Conservation (phyloP, 129 eudicot species). For the Flaveria sonorensis region DNA sequence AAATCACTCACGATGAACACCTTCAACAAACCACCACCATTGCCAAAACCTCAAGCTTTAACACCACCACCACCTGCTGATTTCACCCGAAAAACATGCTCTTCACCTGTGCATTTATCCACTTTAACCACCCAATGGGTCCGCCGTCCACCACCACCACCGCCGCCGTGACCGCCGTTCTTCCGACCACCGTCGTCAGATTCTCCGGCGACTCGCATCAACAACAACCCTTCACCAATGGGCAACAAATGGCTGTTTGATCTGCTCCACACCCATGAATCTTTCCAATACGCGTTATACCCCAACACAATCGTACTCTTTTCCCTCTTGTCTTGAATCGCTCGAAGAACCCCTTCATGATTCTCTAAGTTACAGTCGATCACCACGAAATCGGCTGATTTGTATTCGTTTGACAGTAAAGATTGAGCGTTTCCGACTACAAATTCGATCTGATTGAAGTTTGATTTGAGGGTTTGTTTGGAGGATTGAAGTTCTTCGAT, state of each 20-base stretch:
- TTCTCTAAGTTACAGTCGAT: conserved; percentile 53
- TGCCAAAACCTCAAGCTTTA: conserved; percentile 19
- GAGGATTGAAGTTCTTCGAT: conserved; percentile 35
- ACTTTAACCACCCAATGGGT: conserved; percentile 59
- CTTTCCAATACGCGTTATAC: conserved; percentile 52
- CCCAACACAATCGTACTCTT: conserved; percentile 51
- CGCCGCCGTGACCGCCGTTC: conserved; percentile 33
- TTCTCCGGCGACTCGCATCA: conserved; percentile 40
- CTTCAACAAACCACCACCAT: conserved; percentile 6
- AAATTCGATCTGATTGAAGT: conserved; percentile 39
- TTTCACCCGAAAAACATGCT: conserved; percentile 59
- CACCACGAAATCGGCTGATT: conserved; percentile 52
- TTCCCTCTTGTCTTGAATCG: conserved; percentile 30
- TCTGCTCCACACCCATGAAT: conserved; percentile 42
- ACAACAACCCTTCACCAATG: conserved; percentile 61
- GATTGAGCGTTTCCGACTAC: conserved; percentile 45
- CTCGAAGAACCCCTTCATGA: conserved; percentile 36
- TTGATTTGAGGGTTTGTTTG: conserved; percentile 22
- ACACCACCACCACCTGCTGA: conserved; percentile 36
- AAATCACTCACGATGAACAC: not conserved
- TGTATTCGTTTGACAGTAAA: conserved; percentile 43
- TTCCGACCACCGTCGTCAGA: conserved; percentile 1
- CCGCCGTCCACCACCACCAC: conserved; percentile 29
- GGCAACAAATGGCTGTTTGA: conserved; percentile 59
- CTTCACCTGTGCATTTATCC: conserved; percentile 70